A percentile compares a stretch with the other conserved stretches of the same genome.
Evolutionary conservation across 306 rosid genomes (phyloP).

Genomic region (Dalbergia oliveri): DNA sequence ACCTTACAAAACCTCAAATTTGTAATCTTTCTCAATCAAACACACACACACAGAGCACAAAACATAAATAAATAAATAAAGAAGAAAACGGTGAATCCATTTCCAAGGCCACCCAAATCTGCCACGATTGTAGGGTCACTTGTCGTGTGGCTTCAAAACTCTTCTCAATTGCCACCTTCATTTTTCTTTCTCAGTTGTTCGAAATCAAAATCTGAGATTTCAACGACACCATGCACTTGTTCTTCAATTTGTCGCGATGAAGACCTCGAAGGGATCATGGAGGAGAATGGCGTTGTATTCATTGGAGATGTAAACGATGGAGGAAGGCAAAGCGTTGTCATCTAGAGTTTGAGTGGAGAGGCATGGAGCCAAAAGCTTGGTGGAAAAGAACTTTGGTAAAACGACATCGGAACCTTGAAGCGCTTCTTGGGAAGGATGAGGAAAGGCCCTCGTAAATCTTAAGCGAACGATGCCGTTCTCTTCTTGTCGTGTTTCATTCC

Average conservation of each 20-base stretch:
- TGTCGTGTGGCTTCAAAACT: too few relatives aligned
- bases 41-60: too few relatives aligned
- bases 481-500: too few relatives aligned
- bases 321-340: constrained; percentile 48
- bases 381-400: constrained; percentile 56
- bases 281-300: constrained; percentile 76
- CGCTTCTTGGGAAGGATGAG: too few relatives aligned
- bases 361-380: constrained; percentile 73
- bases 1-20: too few relatives aligned
- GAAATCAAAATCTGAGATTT: constrained; percentile 89
- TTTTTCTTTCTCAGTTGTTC: constrained; percentile 70
- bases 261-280: constrained; percentile 89
- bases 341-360: constrained; percentile 57
- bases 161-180: constrained; percentile 14
- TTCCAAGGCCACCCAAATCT: too few relatives aligned
- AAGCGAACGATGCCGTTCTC: constrained; percentile 3
- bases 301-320: constrained; percentile 68
- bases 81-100: too few relatives aligned
- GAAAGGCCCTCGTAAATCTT: too few relatives aligned
- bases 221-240: constrained; percentile 63
- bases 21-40: too few relatives aligned
- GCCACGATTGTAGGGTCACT: too few relatives aligned
- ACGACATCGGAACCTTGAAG: constrained; percentile 45
- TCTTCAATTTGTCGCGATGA: constrained; percentile 55
- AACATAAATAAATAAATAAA: too few relatives aligned